Evolutionary conservation across 805 yeast genomes (phyloP).

Genomic region (Candida stauntonica): DNA sequence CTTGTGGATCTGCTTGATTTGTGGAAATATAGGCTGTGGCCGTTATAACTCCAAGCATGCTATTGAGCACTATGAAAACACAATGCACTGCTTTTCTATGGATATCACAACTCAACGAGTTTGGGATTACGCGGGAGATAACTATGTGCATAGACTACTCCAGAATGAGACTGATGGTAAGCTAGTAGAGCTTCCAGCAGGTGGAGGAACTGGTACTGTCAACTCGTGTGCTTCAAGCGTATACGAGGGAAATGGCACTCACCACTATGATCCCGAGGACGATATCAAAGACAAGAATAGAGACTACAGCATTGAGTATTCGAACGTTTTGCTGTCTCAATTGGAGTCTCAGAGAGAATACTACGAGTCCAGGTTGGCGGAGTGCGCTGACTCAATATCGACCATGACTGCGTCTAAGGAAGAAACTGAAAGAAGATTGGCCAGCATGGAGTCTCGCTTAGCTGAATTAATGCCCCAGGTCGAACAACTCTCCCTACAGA

Average conservation of each 20-base stretch:
- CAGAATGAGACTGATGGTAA: slow-evolving; percentile 89
- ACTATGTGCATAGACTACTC: slow-evolving; percentile 79
- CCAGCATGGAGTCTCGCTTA: too few relatives aligned
- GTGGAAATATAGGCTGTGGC: slow-evolving; percentile 93
- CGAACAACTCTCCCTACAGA: too few relatives aligned
- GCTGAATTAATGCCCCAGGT: too few relatives aligned
- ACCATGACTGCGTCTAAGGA: too few relatives aligned
- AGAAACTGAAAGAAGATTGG: neutral
- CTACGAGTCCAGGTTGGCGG: slow-evolving; percentile 53
- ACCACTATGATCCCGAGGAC: neutral
- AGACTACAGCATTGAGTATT: slow-evolving; percentile 72
- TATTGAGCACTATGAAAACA: slow-evolving; percentile 67
- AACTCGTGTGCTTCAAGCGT: slow-evolving; percentile 8
- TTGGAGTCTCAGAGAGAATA: slow-evolving; percentile 82
- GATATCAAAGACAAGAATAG: slow-evolving; percentile 39
- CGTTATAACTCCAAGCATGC: slow-evolving; percentile 85
- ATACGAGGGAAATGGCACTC: neutral
- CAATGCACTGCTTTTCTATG: slow-evolving; percentile 90
- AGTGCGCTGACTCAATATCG: slow-evolving; percentile 28
- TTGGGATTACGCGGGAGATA: slow-evolving; percentile 93
- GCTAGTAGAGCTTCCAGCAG: slow-evolving; percentile 58
- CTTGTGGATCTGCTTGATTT: slow-evolving; percentile 84
- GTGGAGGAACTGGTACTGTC: too few relatives aligned
- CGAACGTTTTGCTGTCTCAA: slow-evolving; percentile 73
- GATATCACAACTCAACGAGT: slow-evolving; percentile 79